Conservation (phyloP, 2,329 filamentous ascomycete genomes). For the Cordyceps fumosorosea region DNA sequence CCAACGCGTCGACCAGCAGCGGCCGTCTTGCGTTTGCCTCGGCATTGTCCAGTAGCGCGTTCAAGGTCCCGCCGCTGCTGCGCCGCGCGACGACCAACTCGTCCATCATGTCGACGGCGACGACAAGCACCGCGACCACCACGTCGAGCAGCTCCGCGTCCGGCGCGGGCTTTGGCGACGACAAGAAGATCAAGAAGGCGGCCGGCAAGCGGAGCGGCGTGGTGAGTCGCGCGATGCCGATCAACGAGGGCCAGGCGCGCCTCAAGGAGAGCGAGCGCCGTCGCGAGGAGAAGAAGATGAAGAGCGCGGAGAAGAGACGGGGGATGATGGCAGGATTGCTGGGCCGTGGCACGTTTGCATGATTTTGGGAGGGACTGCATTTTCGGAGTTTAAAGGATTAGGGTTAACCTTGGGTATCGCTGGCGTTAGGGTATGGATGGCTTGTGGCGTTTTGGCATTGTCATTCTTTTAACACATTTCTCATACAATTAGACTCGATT, state of each 20-base stretch:
- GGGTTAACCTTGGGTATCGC: too few relatives aligned
- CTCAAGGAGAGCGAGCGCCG: constrained; percentile 51
- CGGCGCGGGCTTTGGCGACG: constrained; percentile 38
- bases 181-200: constrained; percentile 52
- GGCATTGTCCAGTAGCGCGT: constrained; percentile 32
- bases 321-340: constrained; percentile 53
- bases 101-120: constrained; percentile 29
- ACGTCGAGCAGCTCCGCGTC: constrained; percentile 18
- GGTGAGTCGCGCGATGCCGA: constrained; percentile 49
- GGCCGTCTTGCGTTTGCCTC: constrained; percentile 52
- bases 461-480: neutral
- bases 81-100: constrained; percentile 67
- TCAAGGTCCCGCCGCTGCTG: constrained; percentile 65
- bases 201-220: constrained; percentile 55
- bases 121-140: constrained; percentile 19
- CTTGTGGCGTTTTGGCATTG: neutral
- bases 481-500: neutral
- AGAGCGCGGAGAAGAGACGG: constrained; percentile 49
- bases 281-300: constrained; percentile 51
- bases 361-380: neutral
- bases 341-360: constrained; percentile 40
- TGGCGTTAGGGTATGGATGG: neutral
- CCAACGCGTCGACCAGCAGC: constrained; percentile 22
- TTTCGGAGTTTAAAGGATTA: neutral
- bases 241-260: constrained; percentile 49